These are phyloP conservation scores for Acanthamoeba royreba DNA, from an alignment of 208 protist species.

Conservation along the genomic window DNA sequence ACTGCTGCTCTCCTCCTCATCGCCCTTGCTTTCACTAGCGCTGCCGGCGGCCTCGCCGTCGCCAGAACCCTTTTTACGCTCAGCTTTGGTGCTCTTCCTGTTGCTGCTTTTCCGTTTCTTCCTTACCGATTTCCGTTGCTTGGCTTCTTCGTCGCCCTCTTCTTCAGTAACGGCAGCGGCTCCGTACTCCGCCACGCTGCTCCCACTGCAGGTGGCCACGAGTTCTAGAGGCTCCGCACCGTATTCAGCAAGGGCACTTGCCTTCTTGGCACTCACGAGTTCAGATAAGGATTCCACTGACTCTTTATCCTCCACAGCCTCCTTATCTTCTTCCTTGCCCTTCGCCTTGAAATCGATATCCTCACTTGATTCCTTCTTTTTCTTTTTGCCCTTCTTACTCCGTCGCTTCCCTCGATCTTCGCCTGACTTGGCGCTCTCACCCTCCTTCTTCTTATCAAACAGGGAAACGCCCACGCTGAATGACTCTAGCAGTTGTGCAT, in stretches of 20 bases:
- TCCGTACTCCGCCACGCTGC: background rate
- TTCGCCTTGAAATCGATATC: too few relatives aligned
- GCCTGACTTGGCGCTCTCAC: background rate
- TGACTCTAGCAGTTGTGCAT: conserved; percentile 10
- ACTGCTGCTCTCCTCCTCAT: background rate
- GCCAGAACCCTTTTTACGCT: background rate
- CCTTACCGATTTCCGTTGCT: background rate
- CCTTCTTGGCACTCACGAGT: background rate
- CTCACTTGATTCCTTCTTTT: too few relatives aligned
- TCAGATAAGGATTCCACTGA: background rate
- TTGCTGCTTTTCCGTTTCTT: background rate
- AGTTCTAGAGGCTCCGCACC: background rate
- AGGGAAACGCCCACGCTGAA: conserved; percentile 1
- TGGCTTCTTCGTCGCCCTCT: background rate
- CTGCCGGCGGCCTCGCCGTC: background rate
- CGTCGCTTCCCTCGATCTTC: too few relatives aligned
- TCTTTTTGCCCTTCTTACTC: too few relatives aligned
- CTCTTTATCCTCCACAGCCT: background rate
- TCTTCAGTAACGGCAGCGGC: background rate
- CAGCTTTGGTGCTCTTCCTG: background rate
- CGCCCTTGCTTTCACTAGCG: background rate
- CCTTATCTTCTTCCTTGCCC: too few relatives aligned
- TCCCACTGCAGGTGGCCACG: background rate
- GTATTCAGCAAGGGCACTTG: background rate
- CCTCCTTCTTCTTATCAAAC: conserved; percentile 33